Conservation (phyloP, 768 basidiomycete species). For the Sarcodon aspratus region DNA sequence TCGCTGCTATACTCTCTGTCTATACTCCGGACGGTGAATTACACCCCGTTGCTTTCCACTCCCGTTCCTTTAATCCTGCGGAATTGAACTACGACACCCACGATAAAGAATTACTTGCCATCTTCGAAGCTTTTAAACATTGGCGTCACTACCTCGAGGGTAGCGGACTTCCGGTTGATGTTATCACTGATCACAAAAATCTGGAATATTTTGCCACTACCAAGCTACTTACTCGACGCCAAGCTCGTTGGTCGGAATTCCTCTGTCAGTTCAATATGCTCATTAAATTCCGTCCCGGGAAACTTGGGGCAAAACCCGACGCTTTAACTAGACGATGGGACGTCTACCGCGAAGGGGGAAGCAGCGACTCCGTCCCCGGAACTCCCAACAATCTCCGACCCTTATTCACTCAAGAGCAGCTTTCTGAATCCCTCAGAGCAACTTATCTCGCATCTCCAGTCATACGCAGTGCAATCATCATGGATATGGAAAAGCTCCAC, state of each 20-base stretch:
- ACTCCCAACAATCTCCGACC: conserved; percentile 10
- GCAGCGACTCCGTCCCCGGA: conserved; percentile 9
- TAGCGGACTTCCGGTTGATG: conserved; percentile 4
- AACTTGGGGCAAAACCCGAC: conserved; percentile 5
- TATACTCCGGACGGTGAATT: conserved; percentile 8
- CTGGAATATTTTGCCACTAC: conserved; percentile 23
- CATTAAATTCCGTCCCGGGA: conserved; percentile 4
- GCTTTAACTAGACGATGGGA: conserved; percentile 11
- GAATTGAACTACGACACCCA: conserved; percentile 39
- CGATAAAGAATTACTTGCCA: conserved; percentile 38
- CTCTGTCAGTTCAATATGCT: conserved; percentile 11
- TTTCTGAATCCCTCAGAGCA: too few relatives aligned
- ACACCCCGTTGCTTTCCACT: conserved; percentile 22
- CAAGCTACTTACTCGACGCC: conserved; percentile 20
- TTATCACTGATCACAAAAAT: conserved; percentile 25
- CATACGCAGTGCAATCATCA: too few relatives aligned
- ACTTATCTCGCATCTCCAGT: too few relatives aligned
- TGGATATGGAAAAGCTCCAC: too few relatives aligned
- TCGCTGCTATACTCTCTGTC: conserved; percentile 7
- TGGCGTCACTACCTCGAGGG: conserved; percentile 15
- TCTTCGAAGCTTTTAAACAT: conserved; percentile 21
- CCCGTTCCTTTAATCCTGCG: conserved; percentile 12
- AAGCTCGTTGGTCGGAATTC: conserved; percentile 22
- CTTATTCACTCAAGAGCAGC: conserved; percentile 3
- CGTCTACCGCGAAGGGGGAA: conserved; percentile 13